Percentiles rank a stretch among this genome's conserved stretches.
Evolutionary conservation across 2,329 filamentous ascomycete species (phyloP).

Genomic region (Neurospora crassa): DNA sequence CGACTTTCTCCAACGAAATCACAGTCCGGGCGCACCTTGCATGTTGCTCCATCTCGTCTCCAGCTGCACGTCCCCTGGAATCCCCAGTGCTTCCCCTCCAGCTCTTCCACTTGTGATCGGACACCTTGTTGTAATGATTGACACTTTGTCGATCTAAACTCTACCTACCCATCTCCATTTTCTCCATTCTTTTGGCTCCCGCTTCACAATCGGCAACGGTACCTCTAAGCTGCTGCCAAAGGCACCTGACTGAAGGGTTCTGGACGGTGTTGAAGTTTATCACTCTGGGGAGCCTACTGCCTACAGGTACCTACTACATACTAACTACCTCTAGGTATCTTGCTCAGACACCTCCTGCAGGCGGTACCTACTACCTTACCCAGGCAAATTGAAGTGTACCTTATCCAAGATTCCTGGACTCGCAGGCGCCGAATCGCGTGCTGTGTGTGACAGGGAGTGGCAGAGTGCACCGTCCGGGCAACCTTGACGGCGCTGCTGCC

Average conservation of each 20-base stretch:
- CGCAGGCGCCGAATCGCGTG: not conserved
- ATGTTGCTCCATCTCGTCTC: not conserved
- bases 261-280: not conserved
- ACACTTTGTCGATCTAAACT: not conserved
- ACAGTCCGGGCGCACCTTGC: not conserved
- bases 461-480: not conserved
- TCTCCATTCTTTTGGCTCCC: not conserved
- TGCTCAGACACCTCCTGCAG: not conserved
- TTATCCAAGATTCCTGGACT: not conserved
- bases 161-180: not conserved
- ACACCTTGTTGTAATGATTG: not conserved
- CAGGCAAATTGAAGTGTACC: not conserved
- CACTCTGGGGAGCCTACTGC: not conserved
- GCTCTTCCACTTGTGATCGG: not conserved
- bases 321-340: too few relatives aligned
- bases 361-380: not conserved
- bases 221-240: not conserved
- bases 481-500: not conserved
- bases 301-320: too few relatives aligned
- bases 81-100: not conserved
- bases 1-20: not conserved
- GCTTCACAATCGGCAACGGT: not conserved
- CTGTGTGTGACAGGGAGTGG: not conserved
- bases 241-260: not conserved
- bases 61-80: not conserved